Conservation (phyloP, 352 stramenopile genomes). For the Phytophthora citricola region DNA sequence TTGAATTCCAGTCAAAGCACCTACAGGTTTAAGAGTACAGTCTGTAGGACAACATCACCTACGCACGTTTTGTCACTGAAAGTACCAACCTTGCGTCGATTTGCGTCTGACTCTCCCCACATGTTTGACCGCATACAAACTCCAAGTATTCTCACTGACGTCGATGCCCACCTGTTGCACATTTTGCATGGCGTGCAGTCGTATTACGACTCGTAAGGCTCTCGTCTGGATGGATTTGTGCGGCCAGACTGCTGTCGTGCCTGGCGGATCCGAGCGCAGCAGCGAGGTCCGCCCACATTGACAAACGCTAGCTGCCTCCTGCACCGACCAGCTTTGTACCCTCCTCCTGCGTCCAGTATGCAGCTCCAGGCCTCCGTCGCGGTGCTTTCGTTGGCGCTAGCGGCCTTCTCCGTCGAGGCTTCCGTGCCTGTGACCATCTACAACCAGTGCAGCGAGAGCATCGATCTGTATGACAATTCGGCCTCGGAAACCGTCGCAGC, state of each 20-base stretch:
- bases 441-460: constrained; percentile 57
- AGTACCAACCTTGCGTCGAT: background rate
- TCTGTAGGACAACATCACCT: background rate
- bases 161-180: constrained; percentile 10
- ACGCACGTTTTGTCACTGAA: background rate
- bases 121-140: constrained; percentile 3
- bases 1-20: too few relatives aligned
- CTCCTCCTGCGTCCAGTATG: constrained; percentile 8
- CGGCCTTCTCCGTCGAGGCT: constrained; percentile 28
- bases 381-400: constrained; percentile 30
- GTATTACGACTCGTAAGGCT: constrained; percentile 4
- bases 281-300: constrained; percentile 29
- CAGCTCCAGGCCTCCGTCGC: constrained; percentile 28
- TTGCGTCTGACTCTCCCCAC: constrained; percentile 14
- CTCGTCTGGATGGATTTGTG: constrained; percentile 28
- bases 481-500: constrained; percentile 45
- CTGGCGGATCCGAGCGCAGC: constrained; percentile 4
- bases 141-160: background rate
- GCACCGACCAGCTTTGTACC: constrained; percentile 23
- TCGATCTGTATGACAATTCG: constrained; percentile 69
- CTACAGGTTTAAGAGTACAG: too few relatives aligned
- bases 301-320: constrained; percentile 26
- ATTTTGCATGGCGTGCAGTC: constrained; percentile 26
- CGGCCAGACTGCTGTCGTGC: constrained; percentile 21
- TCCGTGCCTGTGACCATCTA: constrained; percentile 52